phyloP scores from a whole-genome alignment of 441 rosid species.

The Croton setiger region DNA sequence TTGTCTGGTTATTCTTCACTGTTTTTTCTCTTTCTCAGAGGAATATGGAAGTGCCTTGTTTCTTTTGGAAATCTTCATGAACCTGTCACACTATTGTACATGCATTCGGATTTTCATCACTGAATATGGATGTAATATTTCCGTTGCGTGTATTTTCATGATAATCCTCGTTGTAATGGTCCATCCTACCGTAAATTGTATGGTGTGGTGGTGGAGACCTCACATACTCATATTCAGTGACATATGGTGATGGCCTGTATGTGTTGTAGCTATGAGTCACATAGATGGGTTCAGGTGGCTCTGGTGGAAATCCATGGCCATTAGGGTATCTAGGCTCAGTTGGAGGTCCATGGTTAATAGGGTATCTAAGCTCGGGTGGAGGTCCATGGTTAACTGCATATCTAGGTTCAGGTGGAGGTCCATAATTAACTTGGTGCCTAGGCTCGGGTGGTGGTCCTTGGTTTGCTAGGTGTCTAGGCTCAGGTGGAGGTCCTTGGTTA shows the following conservation, averaged over 20 bases:
- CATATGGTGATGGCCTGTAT: conserved; percentile 53
- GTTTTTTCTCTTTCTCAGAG: conserved; percentile 12
- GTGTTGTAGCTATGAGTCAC: conserved; percentile 62
- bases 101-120: conserved; percentile 78
- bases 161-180: conserved; percentile 33
- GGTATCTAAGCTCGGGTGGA: conserved; percentile 31
- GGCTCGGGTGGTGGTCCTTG: conserved; percentile 29
- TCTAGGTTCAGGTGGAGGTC: conserved; percentile 27
- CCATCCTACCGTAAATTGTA: conserved; percentile 35
- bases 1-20: conserved; percentile 16
- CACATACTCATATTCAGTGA: conserved; percentile 49
- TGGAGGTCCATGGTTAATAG: conserved; percentile 19
- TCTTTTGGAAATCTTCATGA: not conserved
- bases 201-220: conserved; percentile 41
- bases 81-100: conserved; percentile 45
- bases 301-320: conserved; percentile 27
- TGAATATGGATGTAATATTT: conserved; percentile 61
- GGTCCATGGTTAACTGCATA: conserved; percentile 23
- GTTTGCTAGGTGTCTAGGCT: not conserved
- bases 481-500: no score
- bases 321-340: conserved; percentile 29
- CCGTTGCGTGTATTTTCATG: conserved; percentile 37
- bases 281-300: conserved; percentile 30
- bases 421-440: conserved; percentile 20
- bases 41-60: conserved; percentile 16